A percentile compares a stretch with the other conserved stretches of the same genome.
phyloP scores from a whole-genome alignment of 768 basidiomycete species.

The Tulasnella sp. region DNA sequence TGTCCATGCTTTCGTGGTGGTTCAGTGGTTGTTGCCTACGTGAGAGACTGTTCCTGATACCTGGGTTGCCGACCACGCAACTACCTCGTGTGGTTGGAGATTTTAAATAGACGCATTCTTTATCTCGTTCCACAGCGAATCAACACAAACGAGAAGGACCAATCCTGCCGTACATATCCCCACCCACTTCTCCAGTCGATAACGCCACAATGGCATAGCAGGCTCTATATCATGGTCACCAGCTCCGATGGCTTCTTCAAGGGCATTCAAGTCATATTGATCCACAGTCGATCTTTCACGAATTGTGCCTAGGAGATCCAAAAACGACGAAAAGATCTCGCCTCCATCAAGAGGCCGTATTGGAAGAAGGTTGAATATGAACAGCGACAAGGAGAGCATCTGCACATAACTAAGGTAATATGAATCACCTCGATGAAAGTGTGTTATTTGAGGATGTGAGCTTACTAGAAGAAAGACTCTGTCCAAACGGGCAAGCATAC shows the following conservation, averaged over 20 bases:
- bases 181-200: background rate
- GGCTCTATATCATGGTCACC: no score
- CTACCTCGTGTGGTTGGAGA: no score
- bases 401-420: conserved; percentile 21
- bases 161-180: background rate
- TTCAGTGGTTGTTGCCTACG: no score
- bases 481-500: conserved; percentile 31
- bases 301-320: conserved; percentile 18
- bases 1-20: no score
- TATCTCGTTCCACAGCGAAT: no score
- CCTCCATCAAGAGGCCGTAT: conserved; percentile 60
- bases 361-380: conserved; percentile 72
- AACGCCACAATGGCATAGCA: no score
- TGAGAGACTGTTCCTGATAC: no score
- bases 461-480: conserved; percentile 45
- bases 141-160: background rate
- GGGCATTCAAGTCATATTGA: background rate
- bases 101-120: no score
- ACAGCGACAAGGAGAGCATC: conserved; percentile 64
- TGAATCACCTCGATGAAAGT: background rate
- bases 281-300: background rate
- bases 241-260: background rate
- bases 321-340: conserved; percentile 36
- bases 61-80: no score
- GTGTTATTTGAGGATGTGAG: conserved; percentile 14